Conservation (phyloP, 2,329 filamentous ascomycete species). For the Colletotrichum tofieldiae region DNA sequence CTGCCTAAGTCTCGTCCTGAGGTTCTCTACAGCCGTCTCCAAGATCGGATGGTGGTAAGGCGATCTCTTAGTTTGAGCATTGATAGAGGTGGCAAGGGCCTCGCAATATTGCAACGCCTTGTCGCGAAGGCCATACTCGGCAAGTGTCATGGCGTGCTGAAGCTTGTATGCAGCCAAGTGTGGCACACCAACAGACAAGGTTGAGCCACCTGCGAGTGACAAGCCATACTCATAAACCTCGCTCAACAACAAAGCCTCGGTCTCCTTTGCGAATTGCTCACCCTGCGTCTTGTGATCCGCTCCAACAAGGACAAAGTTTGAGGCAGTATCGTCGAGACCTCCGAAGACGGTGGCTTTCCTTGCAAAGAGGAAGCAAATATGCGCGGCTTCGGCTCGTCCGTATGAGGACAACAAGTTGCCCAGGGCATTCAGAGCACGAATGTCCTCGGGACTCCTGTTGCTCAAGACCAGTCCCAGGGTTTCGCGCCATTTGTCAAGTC, state of each 20-base stretch:
- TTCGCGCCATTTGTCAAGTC: constrained; percentile 94
- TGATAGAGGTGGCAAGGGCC: constrained; percentile 81
- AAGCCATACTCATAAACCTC: constrained; percentile 95
- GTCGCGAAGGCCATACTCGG: constrained; percentile 84
- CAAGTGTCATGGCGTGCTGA: constrained; percentile 86
- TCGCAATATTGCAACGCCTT: constrained; percentile 96
- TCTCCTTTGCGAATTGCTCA: constrained; percentile 82
- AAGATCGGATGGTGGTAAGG: constrained; percentile 87
- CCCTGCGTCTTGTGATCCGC: constrained; percentile 83
- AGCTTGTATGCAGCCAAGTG: constrained; percentile 94
- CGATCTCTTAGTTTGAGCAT: constrained; percentile 85
- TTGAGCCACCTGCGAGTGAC: constrained; percentile 74
- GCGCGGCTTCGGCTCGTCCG: constrained; percentile 90
- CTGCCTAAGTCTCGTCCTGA: constrained; percentile 86
- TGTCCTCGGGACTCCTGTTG: constrained; percentile 88
- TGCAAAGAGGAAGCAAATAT: constrained; percentile 94
- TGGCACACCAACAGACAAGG: constrained; percentile 74
- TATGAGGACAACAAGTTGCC: constrained; percentile 89
- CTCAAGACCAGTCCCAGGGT: constrained; percentile 88
- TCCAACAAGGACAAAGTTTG: constrained; percentile 87
- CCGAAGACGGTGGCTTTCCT: constrained; percentile 80
- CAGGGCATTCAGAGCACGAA: constrained; percentile 82
- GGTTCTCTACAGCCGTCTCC: constrained; percentile 84
- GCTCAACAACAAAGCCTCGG: constrained; percentile 91
- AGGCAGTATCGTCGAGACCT: constrained; percentile 85